These are phyloP conservation scores for Pichia sp. DNA, from an alignment of 1,139 yeast species.

Conservation along the genomic window DNA sequence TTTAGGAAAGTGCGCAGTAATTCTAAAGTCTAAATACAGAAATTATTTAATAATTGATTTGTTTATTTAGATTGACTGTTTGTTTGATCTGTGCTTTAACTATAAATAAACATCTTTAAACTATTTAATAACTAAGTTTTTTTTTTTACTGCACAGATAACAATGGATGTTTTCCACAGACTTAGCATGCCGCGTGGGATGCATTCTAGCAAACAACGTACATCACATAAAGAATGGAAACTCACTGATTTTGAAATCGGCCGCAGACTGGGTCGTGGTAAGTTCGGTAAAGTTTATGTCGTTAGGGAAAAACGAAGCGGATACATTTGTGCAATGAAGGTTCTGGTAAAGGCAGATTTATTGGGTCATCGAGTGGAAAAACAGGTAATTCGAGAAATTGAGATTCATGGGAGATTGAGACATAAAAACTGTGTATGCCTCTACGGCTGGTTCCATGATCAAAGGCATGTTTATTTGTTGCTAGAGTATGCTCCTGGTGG, in stretches of 20 bases:
- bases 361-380: constrained; percentile 72
- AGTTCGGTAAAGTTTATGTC: constrained; percentile 88
- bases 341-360: constrained; percentile 79
- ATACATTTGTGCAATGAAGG: constrained; percentile 82
- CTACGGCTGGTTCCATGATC: constrained; percentile 82
- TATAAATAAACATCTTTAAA: too few relatives aligned
- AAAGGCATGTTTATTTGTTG: constrained; percentile 69
- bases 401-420: constrained; percentile 71
- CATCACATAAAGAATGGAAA: constrained; percentile 23
- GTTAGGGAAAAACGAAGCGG: constrained; percentile 73
- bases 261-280: constrained; percentile 83
- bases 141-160: too few relatives aligned
- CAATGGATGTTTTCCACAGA: constrained; percentile 12
- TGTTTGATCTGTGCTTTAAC: too few relatives aligned
- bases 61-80: too few relatives aligned
- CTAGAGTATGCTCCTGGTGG: constrained; percentile 85
- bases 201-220: neutral
- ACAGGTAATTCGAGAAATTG: constrained; percentile 86
- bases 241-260: constrained; percentile 77
- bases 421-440: constrained; percentile 78
- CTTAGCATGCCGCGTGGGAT: constrained; percentile 6
- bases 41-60: too few relatives aligned
- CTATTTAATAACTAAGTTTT: too few relatives aligned
- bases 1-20: too few relatives aligned
- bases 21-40: too few relatives aligned